phyloP scores from a whole-genome alignment of 2,329 filamentous ascomycete species.

The Xylariaceae sp. region DNA sequence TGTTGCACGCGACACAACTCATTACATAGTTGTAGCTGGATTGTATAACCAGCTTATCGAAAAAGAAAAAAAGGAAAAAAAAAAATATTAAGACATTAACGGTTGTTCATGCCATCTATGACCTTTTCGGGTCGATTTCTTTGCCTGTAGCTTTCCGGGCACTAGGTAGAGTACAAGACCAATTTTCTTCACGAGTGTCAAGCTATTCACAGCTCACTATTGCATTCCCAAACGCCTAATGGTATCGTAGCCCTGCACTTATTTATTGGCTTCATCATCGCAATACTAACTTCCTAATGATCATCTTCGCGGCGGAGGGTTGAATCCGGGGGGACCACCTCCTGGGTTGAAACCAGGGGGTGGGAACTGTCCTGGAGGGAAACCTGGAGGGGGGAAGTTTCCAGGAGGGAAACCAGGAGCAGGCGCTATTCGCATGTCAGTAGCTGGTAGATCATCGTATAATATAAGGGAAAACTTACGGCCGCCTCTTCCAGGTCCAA shows the following conservation, averaged over 20 bases:
- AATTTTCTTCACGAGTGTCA: conserved; percentile 30
- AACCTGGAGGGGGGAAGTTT: conserved; percentile 55
- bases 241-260: conserved; percentile 27
- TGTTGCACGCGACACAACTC: conserved; percentile 13
- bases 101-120: conserved; percentile 7
- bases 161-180: conserved; percentile 25
- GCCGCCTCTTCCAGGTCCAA: conserved; percentile 59
- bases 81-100: not conserved
- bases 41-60: not conserved
- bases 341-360: conserved; percentile 60
- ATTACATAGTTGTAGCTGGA: not conserved
- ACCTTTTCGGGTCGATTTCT: conserved; percentile 13
- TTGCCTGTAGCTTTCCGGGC: conserved; percentile 26
- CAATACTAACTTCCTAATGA: conserved; percentile 13
- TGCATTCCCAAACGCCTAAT: conserved; percentile 43
- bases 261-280: conserved; percentile 12
- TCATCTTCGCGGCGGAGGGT: conserved; percentile 71
- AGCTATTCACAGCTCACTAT: conserved; percentile 33
- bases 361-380: conserved; percentile 53
- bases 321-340: conserved; percentile 71
- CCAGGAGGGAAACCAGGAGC: conserved; percentile 42
- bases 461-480: conserved; percentile 51
- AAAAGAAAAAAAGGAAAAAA: too few relatives aligned
- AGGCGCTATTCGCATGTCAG: conserved; percentile 37
- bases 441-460: not conserved